These are phyloP conservation scores for Chaetomium strumarium DNA, from an alignment of 2,329 filamentous ascomycete genomes.

Conservation along the genomic window DNA sequence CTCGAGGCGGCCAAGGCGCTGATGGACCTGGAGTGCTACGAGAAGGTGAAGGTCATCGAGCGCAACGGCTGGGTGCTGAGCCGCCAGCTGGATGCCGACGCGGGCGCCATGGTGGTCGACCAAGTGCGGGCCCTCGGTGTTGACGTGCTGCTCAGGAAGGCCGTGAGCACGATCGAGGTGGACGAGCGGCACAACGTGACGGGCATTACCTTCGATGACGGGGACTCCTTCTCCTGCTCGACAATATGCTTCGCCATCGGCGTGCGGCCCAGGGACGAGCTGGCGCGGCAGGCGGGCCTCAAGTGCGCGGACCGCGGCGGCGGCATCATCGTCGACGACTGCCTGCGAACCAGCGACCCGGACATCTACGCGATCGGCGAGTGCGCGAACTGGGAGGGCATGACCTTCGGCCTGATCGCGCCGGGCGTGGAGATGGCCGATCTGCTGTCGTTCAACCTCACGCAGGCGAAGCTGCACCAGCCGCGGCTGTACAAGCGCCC, in stretches of 20 bases:
- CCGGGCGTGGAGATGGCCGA: conserved; percentile 92
- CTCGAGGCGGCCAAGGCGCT: conserved; percentile 89
- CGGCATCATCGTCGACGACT: conserved; percentile 64
- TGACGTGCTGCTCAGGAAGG: conserved; percentile 71
- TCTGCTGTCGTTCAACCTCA: conserved; percentile 84
- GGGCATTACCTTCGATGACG: conserved; percentile 76
- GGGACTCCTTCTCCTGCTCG: conserved; percentile 67
- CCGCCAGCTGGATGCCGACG: conserved; percentile 75
- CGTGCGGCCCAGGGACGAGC: conserved; percentile 71
- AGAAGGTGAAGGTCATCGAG: conserved; percentile 72
- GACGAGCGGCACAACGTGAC: conserved; percentile 61
- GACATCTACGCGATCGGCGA: conserved; percentile 86
- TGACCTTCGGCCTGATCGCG: conserved; percentile 83
- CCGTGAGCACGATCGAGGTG: conserved; percentile 66
- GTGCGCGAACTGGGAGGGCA: conserved; percentile 82
- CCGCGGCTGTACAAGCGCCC: conserved; percentile 70
- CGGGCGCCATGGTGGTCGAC: conserved; percentile 73
- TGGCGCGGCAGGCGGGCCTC: conserved; percentile 65
- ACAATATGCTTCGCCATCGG: conserved; percentile 89
- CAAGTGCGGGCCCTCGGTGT: conserved; percentile 74
- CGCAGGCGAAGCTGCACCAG: conserved; percentile 67
- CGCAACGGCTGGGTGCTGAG: conserved; percentile 77
- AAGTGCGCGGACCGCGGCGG: conserved; percentile 66
- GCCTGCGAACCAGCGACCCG: conserved; percentile 62
- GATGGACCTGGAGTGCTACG: conserved; percentile 74